These are phyloP conservation scores for Thamnidium elegans DNA, from an alignment of 192 early-diverging fungal genomes.

Conservation along the genomic window DNA sequence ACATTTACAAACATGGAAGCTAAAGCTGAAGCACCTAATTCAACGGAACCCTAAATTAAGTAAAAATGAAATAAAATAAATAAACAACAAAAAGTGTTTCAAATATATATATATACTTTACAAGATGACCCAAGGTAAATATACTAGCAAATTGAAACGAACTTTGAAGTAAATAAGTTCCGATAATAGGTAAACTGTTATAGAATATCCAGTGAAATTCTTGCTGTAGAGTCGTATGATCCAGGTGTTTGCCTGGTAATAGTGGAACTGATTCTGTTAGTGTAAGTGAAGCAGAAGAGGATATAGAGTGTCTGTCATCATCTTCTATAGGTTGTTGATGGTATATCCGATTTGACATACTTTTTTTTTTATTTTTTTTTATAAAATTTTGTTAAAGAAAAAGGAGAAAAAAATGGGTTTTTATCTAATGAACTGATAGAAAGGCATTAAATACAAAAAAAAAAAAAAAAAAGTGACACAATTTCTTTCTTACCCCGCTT, in stretches of 20 bases:
- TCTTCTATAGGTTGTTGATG: neutral
- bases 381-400: neutral
- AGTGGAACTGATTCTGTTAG: slow-evolving; percentile 8
- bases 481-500: too few species aligned
- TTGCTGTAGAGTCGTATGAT: slow-evolving; percentile 8
- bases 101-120: slow-evolving; percentile 7
- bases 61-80: neutral
- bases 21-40: slow-evolving; percentile 69
- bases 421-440: too few species aligned
- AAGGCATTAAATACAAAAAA: too few species aligned
- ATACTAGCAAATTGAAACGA: slow-evolving; percentile 32
- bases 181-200: slow-evolving; percentile 39
- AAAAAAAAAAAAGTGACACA: too few species aligned
- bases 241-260: slow-evolving; percentile 2
- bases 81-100: neutral
- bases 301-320: neutral
- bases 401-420: neutral
- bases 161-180: slow-evolving; percentile 33
- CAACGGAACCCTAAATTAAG: slow-evolving; percentile 39
- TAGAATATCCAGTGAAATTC: slow-evolving; percentile 33
- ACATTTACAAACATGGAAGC: slow-evolving; percentile 73
- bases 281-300: slow-evolving; percentile 6
- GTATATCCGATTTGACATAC: slow-evolving; percentile 2
- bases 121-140: slow-evolving; percentile 32
- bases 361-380: neutral